Conservation (phyloP, 2,329 filamentous ascomycete genomes). For the Fusarium sublunatum region DNA sequence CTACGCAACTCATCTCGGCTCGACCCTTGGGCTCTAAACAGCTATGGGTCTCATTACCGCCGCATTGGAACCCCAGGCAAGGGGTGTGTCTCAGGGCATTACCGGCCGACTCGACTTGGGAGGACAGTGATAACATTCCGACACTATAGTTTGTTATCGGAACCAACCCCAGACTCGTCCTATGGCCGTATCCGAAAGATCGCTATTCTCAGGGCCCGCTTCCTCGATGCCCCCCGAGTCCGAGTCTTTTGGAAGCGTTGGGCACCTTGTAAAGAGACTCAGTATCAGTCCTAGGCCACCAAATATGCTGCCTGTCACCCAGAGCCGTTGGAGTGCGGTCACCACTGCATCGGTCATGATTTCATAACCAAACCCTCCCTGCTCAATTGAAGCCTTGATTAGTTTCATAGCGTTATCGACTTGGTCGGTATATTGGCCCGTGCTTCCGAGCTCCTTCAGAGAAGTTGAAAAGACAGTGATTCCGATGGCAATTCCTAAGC, state of each 20-base stretch:
- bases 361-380: slow-evolving; percentile 14
- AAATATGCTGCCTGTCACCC: slow-evolving; percentile 39
- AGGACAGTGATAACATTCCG: too few relatives aligned
- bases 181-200: slow-evolving; percentile 23
- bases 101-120: neutral
- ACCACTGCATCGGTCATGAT: slow-evolving; percentile 31
- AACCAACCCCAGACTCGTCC: slow-evolving; percentile 24
- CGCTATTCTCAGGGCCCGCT: neutral
- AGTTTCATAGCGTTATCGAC: slow-evolving; percentile 37
- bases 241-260: slow-evolving; percentile 29
- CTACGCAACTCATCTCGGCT: slow-evolving; percentile 25
- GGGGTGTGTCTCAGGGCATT: slow-evolving; percentile 11
- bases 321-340: slow-evolving; percentile 30
- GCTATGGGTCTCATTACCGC: slow-evolving; percentile 13
- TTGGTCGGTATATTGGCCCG: slow-evolving; percentile 18
- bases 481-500: slow-evolving; percentile 45
- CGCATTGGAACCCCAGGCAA: slow-evolving; percentile 20
- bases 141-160: neutral
- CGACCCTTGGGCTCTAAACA: slow-evolving; percentile 19
- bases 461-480: slow-evolving; percentile 44
- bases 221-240: slow-evolving; percentile 6
- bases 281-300: slow-evolving; percentile 33
- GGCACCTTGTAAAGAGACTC: slow-evolving; percentile 37
- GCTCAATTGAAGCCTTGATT: slow-evolving; percentile 37
- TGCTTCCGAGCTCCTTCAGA: slow-evolving; percentile 27